Evolutionary conservation across 2,329 filamentous ascomycete species (phyloP), one percentile per base, ranked within the genome.

Genomic region (Conoideocrella luteorostrata): DNA sequence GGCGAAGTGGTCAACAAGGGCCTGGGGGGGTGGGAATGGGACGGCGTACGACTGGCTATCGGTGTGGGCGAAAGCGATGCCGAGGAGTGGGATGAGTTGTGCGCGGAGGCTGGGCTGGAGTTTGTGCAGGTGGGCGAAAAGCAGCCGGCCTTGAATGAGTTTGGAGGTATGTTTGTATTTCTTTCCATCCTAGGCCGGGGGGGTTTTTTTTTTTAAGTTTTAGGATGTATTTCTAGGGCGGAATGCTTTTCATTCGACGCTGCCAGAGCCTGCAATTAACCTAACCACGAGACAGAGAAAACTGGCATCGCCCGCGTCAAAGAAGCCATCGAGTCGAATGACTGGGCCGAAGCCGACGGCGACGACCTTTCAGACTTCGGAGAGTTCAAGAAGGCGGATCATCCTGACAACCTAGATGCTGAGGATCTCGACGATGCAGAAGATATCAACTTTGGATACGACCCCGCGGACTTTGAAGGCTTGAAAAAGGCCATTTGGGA

Each of bases 301-400:
- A 72, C 69, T 24, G 80, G 80, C 13, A 69, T 84, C 29, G 66
- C 74, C 1, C 70, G 82, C 9, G 69, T 78, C 3, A 66, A 69
- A 7, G 80, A 85, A 55, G 81, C 80, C 0, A 60, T 86, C 12
- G 73, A 84, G 54, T 68, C 79, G 13, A 85, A 84, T 55, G 80
- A 84, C 59, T 86, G 82, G 82, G 69, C 66, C 2, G 61, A 65
- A 41, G 50, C 50, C 10, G 53, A 51, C 7, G 51, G 38, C 6
- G 57, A 50, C 13, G 51, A 52, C 21, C 49, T 50, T 18, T 56
- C 4, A 28, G 60, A 63, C 29, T 59, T 59, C 44, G 56, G 54
- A 7, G 56, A 62, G 17, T 56, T 58, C 5, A 63, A 67, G 51
- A 54, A 32, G 40, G 48, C 54, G 50, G 11, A 36, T 13, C 12